Percentiles rank a stretch among this genome's conserved stretches.
phyloP scores from a whole-genome alignment of 1,139 yeast genomes.

The Tardiomyces digboiensis region DNA sequence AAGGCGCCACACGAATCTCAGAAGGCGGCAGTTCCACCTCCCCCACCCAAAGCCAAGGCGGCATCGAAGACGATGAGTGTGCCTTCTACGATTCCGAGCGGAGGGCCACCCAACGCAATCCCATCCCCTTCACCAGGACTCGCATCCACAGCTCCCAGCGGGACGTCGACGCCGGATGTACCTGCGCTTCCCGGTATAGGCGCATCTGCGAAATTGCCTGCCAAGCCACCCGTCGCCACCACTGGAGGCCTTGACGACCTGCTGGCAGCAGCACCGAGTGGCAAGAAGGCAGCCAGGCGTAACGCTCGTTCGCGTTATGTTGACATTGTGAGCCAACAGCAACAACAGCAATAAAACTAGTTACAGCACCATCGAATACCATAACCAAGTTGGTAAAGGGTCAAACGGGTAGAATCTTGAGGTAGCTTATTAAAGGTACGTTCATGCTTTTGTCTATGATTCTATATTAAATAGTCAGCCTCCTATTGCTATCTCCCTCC shows the following conservation, averaged over 20 bases:
- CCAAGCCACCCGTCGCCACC: constrained; percentile 14
- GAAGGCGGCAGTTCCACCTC: constrained; percentile 53
- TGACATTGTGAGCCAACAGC: constrained; percentile 52
- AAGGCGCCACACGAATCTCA: constrained; percentile 66
- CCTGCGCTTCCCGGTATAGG: constrained; percentile 10
- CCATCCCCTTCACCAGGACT: constrained; percentile 14
- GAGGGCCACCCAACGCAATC: constrained; percentile 5
- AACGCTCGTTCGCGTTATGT: constrained; percentile 71
- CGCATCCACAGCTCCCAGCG: constrained; percentile 15
- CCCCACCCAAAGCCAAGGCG: constrained; percentile 52
- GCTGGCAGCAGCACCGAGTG: constrained; percentile 39
- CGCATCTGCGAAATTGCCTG: constrained; percentile 15
- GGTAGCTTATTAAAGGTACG: no score
- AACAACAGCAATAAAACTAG: neutral
- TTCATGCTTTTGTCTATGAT: no score
- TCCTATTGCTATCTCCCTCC: no score
- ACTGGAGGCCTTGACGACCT: constrained; percentile 58
- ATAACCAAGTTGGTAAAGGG: neutral
- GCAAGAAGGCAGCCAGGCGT: constrained; percentile 46
- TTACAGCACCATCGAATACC: constrained; percentile 1
- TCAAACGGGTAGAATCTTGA: no score
- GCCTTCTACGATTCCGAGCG: constrained; percentile 3
- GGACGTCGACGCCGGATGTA: constrained; percentile 10
- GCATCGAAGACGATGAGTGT: neutral
- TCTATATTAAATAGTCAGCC: no score